phyloP scores from a whole-genome alignment of 495 filamentous ascomycete genomes.

The Daldinia childiae region DNA sequence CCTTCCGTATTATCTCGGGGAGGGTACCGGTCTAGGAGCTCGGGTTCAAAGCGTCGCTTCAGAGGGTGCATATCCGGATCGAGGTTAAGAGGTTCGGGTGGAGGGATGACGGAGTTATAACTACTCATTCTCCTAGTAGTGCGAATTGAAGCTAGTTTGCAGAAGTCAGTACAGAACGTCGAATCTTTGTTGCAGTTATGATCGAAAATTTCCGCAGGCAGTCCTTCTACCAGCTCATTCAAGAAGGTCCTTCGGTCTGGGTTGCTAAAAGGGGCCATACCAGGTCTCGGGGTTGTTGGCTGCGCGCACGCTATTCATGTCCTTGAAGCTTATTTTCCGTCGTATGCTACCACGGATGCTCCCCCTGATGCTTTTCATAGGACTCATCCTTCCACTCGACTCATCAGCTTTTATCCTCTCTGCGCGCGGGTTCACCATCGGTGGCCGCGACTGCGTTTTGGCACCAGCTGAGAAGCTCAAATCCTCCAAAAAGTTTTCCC shows the following conservation, averaged over 20 bases:
- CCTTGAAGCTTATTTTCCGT: slow-evolving; percentile 85
- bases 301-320: slow-evolving; percentile 97
- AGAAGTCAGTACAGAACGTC: slow-evolving; percentile 47
- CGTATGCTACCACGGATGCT: slow-evolving; percentile 77
- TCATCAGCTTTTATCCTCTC: slow-evolving; percentile 87
- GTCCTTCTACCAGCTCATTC: slow-evolving; percentile 36
- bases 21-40: slow-evolving; percentile 92
- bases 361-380: slow-evolving; percentile 61
- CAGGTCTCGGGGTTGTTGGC: slow-evolving; percentile 74
- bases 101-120: slow-evolving; percentile 97
- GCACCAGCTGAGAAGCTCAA: slow-evolving; percentile 89
- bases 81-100: slow-evolving; percentile 86
- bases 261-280: slow-evolving; percentile 62
- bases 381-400: slow-evolving; percentile 55
- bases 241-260: slow-evolving; percentile 37
- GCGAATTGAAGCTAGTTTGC: slow-evolving; percentile 78
- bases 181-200: slow-evolving; percentile 43
- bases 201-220: slow-evolving; percentile 36
- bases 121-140: slow-evolving; percentile 91
- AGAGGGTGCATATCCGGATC: slow-evolving; percentile 96
- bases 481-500: slow-evolving; percentile 93
- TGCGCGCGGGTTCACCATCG: slow-evolving; percentile 77
- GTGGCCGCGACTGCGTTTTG: slow-evolving; percentile 71
- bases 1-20: slow-evolving; percentile 80
- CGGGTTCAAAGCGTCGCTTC: slow-evolving; percentile 92